Conservation (phyloP, 106 monocot species). For the Ottelia alismoides region DNA sequence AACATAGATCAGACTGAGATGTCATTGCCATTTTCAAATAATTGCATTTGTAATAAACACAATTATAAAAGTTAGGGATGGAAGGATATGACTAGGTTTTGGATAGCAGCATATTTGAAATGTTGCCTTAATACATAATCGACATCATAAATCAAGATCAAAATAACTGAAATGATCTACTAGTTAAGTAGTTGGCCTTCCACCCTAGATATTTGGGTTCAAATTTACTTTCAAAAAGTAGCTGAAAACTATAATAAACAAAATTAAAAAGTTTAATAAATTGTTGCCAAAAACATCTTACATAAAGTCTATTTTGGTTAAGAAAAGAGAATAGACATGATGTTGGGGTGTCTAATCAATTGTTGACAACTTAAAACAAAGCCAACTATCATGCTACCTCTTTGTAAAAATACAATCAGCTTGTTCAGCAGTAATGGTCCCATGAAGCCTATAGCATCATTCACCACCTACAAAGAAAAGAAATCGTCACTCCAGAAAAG, state of each 20-base stretch:
- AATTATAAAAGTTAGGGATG: background rate
- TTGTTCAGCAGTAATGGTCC: conserved; percentile 81
- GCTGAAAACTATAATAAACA: too few species aligned
- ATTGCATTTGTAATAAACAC: background rate
- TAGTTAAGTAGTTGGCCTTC: too few species aligned
- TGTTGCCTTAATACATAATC: too few species aligned
- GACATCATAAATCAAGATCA: too few species aligned
- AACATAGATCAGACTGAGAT: background rate
- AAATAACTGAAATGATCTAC: too few species aligned
- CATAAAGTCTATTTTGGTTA: too few species aligned
- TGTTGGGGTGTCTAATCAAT: too few species aligned
- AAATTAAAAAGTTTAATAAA: background rate
- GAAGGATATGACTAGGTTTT: background rate
- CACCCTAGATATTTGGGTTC: too few species aligned
- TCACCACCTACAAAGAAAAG: conserved; percentile 42
- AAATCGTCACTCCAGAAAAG: too few species aligned
- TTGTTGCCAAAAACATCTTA: background rate
- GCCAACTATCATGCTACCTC: conserved; percentile 24
- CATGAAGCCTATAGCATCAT: conserved; percentile 73
- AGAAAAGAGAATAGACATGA: too few species aligned
- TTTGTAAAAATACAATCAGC: conserved; percentile 68
- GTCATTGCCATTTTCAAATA: background rate
- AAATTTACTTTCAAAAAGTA: too few species aligned
- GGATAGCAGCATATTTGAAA: too few species aligned
- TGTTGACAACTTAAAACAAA: background rate